phyloP scores from a whole-genome alignment of 352 stramenopile species.

The Phytophthora brassicae region DNA sequence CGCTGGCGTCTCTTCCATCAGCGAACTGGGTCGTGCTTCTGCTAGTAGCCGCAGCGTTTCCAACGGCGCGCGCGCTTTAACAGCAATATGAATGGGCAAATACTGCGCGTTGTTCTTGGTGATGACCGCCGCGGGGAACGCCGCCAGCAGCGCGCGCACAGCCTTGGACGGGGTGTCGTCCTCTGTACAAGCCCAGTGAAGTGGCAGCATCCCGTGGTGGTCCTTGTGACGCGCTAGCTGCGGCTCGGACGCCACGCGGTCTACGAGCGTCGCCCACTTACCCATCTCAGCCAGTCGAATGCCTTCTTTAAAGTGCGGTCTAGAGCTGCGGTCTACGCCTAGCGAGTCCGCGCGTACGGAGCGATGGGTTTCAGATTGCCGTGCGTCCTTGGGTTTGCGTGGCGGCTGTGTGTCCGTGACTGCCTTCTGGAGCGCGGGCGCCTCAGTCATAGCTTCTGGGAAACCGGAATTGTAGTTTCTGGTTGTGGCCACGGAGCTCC shows the following conservation, averaged over 20 bases:
- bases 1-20: conserved; percentile 69
- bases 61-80: conserved; percentile 52
- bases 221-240: conserved; percentile 78
- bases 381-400: conserved; percentile 30
- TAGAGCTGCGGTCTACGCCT: conserved; percentile 39
- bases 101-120: conserved; percentile 85
- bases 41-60: conserved; percentile 65
- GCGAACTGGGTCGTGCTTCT: conserved; percentile 61
- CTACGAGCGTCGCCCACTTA: conserved; percentile 70
- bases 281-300: conserved; percentile 83
- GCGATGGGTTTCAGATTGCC: conserved; percentile 11
- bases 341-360: conserved; percentile 29
- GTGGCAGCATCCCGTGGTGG: conserved; percentile 82
- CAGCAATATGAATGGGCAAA: conserved; percentile 81
- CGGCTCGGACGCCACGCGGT: conserved; percentile 53
- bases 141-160: conserved; percentile 61
- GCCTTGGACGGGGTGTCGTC: conserved; percentile 67
- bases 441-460: conserved; percentile 24
- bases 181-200: conserved; percentile 86
- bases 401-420: conserved; percentile 3
- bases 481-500: conserved; percentile 19
- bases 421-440: conserved; percentile 27
- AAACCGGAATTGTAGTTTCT: conserved; percentile 23
- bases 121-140: conserved; percentile 75
- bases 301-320: conserved; percentile 77